These are phyloP conservation scores for Dryas drummondii DNA, from an alignment of 306 rosid genomes.

Conservation along the genomic window DNA sequence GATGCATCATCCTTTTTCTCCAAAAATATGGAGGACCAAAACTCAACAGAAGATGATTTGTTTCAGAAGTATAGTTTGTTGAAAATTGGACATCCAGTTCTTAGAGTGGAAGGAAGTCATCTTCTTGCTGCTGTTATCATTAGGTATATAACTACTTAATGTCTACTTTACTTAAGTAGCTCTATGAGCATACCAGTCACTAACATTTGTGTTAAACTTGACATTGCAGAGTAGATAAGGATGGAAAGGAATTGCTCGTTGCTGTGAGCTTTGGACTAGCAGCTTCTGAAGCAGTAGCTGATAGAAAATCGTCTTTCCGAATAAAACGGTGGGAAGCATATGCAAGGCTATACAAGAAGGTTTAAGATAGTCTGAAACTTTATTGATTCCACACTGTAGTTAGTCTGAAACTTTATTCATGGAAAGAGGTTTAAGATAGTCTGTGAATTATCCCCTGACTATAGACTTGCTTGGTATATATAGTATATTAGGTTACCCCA, in stretches of 20 bases:
- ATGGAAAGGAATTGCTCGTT: slow-evolving; percentile 80
- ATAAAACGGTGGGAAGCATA: slow-evolving; percentile 87
- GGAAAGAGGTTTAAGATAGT: not conserved
- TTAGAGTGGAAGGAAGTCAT: slow-evolving; percentile 95
- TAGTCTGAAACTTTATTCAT: not conserved
- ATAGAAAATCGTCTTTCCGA: slow-evolving; percentile 78
- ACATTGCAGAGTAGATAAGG: slow-evolving; percentile 66
- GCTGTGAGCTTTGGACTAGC: slow-evolving; percentile 83
- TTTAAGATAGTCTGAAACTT: slow-evolving; percentile 12
- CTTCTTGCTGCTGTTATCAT: slow-evolving; percentile 87
- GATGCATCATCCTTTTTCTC: slow-evolving; percentile 58
- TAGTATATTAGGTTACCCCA: not conserved
- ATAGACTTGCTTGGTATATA: not conserved
- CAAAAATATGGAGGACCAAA: slow-evolving; percentile 53
- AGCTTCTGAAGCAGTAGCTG: slow-evolving; percentile 92
- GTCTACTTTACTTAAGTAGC: not conserved
- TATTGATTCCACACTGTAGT: not conserved
- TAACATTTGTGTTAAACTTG: slow-evolving; percentile 28
- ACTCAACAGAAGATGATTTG: slow-evolving; percentile 45
- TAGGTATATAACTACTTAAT: slow-evolving; percentile 38
- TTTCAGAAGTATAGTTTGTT: slow-evolving; percentile 57
- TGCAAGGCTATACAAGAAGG: slow-evolving; percentile 84
- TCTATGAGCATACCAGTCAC: slow-evolving; percentile 14
- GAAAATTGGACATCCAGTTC: slow-evolving; percentile 91
- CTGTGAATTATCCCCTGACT: not conserved